These are phyloP conservation scores for Kluyveromyces sp. DNA, from an alignment of 1,139 yeast genomes.

Conservation along the genomic window DNA sequence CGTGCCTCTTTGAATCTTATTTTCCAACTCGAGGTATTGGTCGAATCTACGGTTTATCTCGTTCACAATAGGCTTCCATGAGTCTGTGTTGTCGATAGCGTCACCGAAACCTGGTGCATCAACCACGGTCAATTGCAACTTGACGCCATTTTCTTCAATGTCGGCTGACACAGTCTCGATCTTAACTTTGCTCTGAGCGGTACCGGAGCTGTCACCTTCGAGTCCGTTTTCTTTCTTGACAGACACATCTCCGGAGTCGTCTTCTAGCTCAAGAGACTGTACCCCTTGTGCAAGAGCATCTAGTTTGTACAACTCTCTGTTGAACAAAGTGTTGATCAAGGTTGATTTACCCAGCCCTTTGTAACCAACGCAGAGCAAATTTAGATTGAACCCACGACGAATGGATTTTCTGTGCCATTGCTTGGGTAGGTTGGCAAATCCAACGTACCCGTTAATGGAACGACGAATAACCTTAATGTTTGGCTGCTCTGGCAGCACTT, in stretches of 20 bases:
- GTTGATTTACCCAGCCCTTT: conserved; percentile 93
- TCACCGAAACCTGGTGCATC: conserved; percentile 97
- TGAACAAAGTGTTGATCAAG: conserved; percentile 83
- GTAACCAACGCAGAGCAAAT: conserved; percentile 86
- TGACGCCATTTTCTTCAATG: conserved; percentile 91
- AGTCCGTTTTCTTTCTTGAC: conserved; percentile 19
- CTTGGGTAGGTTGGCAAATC: conserved; percentile 95
- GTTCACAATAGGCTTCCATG: conserved; percentile 91
- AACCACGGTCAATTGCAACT: conserved; percentile 73
- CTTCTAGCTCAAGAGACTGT: conserved; percentile 6
- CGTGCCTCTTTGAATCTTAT: conserved; percentile 71
- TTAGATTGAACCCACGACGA: conserved; percentile 88
- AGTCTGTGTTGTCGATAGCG: conserved; percentile 74
- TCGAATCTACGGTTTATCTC: conserved; percentile 86
- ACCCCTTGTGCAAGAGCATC: conserved; percentile 9
- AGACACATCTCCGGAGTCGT: conserved; percentile 9
- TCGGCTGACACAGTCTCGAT: conserved; percentile 65
- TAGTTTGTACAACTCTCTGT: conserved; percentile 52
- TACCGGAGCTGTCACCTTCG: conserved; percentile 13
- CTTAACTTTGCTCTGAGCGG: conserved; percentile 40
- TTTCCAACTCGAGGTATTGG: conserved; percentile 82
- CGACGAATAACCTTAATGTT: conserved; percentile 58
- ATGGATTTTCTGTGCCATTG: conserved; percentile 98
- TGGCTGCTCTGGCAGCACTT: conserved; percentile 32
- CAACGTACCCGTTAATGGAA: conserved; percentile 86